Percentiles rank a stretch among this genome's conserved stretches.
phyloP scores from a whole-genome alignment of 495 filamentous ascomycete species.

The Aspergillus carlsbadensis region DNA sequence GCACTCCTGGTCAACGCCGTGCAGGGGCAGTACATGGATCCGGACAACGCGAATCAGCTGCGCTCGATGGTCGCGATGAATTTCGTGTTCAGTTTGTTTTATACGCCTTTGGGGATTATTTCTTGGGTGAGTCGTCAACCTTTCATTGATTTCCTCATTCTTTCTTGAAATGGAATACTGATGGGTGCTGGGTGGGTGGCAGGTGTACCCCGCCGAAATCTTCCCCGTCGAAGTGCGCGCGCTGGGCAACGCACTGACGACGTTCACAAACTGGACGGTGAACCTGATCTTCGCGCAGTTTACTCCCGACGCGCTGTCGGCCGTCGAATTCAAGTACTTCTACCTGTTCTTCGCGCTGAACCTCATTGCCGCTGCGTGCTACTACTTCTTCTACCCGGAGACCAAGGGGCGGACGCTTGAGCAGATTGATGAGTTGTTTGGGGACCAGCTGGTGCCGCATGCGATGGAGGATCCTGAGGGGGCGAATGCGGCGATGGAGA shows the following conservation, averaged over 20 bases:
- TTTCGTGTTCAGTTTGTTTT: slow-evolving; percentile 19
- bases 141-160: no score
- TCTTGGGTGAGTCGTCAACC: slow-evolving; percentile 41
- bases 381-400: slow-evolving; percentile 48
- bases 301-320: slow-evolving; percentile 46
- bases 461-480: slow-evolving; percentile 15
- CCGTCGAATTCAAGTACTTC: slow-evolving; percentile 48
- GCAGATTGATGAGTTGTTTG: slow-evolving; percentile 54
- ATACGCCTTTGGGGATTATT: slow-evolving; percentile 43
- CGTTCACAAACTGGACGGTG: slow-evolving; percentile 51
- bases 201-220: slow-evolving; percentile 55
- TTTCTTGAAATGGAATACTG: not conserved
- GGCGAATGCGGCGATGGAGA: slow-evolving; percentile 14
- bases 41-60: slow-evolving; percentile 11
- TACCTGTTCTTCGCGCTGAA: slow-evolving; percentile 51
- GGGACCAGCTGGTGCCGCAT: slow-evolving; percentile 27
- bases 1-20: slow-evolving; percentile 17
- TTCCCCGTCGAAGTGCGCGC: slow-evolving; percentile 52
- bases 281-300: slow-evolving; percentile 53
- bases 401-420: slow-evolving; percentile 50
- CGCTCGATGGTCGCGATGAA: slow-evolving; percentile 22
- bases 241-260: slow-evolving; percentile 49
- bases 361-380: slow-evolving; percentile 36
- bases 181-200: no score
- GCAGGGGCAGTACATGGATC: slow-evolving; percentile 13